Evolutionary conservation across 768 basidiomycete genomes (phyloP).

Genomic region (Suillus subaureus): DNA sequence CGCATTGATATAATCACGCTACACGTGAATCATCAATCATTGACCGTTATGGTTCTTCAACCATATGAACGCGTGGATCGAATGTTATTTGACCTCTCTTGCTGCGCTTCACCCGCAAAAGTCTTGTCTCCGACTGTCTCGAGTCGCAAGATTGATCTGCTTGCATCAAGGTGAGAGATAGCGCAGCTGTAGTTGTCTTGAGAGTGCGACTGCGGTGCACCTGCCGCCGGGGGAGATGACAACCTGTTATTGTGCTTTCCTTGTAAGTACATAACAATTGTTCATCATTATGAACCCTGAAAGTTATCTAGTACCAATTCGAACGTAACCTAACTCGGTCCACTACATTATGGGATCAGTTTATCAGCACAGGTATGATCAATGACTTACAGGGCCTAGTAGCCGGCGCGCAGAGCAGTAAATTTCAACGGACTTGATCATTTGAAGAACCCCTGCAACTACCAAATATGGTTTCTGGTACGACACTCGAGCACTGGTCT

Average conservation of each 20-base stretch:
- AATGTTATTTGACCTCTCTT: background rate
- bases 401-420: too few relatives aligned
- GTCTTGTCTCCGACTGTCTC: background rate
- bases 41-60: background rate
- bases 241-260: background rate
- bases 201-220: background rate
- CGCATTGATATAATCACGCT: background rate
- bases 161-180: background rate
- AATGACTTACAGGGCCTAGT: too few relatives aligned
- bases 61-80: background rate
- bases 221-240: too few relatives aligned
- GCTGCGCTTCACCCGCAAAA: background rate
- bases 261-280: background rate
- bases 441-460: background rate
- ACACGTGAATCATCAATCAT: background rate
- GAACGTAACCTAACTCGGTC: background rate
- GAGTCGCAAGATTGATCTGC: background rate
- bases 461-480: background rate
- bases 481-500: background rate
- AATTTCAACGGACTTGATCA: background rate
- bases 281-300: background rate
- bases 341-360: background rate
- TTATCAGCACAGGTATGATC: background rate
- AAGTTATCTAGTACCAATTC: background rate
- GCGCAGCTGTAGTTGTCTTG: background rate